Evolutionary conservation across 2,329 filamentous ascomycete species (phyloP), one percentile per base, ranked within the genome.

Genomic region (Pyricularia sp.): DNA sequence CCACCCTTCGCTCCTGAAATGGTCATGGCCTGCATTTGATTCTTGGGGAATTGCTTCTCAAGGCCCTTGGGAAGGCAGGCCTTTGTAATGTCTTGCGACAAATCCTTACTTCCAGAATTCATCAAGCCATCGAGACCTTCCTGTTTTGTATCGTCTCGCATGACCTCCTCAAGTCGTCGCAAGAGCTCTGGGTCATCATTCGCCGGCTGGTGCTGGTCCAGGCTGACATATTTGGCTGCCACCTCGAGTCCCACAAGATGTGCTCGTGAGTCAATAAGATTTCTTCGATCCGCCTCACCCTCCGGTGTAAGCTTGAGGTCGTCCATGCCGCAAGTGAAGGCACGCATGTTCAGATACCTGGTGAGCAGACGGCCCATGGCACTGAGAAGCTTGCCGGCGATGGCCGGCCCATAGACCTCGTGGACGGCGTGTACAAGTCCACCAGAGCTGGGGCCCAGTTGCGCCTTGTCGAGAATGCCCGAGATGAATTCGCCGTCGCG

Each of bases 11-110:
- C 94, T 75, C 94, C 94, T 65, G 94, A 97, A 16, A 88, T 89
- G 26, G 94, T 99, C 94, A 99, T 99, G 69, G 90, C 87, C 80
- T 99, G 94, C 93, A 99, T 99, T 77, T 97, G 93, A 73, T 99
- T 99, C 73, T 88, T 89, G 0, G 94, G 94, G 76, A 99, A 99
- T 8, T 89, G 85, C 77, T 97, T 99, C 71, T 90, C 87, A 31
- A 99, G 84, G 57, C 90, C 91, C 24, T 79, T 77, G 0, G 94
- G 94, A 69, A 99, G 82, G 75, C 92, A 96, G 2, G 84, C 84
- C 61, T 81, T 81, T 10, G 93, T 96, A 60, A 97, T 88, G 0
- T 81, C 84, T 19, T 89, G 87, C 4, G 93, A 97, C 30, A 99
- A 83, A 3, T 82, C 76, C 13, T 81, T 81, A 63, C 86, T 88